Percentiles rank a stretch among this genome's conserved stretches.
phyloP scores from a whole-genome alignment of 192 early-diverging fungal species.

The Linnemannia schmuckeri region DNA sequence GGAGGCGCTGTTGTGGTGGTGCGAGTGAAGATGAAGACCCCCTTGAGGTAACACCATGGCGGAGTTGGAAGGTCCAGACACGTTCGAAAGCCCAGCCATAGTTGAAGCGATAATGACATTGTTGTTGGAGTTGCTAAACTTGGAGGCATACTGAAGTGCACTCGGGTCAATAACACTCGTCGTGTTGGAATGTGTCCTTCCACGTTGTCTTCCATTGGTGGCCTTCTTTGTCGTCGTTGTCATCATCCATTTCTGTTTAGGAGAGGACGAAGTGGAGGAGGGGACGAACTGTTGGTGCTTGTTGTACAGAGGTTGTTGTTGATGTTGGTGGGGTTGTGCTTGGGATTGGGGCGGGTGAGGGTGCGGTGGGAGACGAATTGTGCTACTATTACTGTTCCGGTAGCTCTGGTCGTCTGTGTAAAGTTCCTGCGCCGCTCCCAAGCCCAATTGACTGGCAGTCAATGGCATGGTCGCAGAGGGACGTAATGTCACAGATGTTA shows the following conservation, averaged over 20 bases:
- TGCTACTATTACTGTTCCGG: background rate
- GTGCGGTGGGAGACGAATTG: background rate
- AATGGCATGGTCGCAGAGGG: constrained; percentile 20
- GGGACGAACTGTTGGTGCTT: background rate
- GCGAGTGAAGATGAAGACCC: background rate
- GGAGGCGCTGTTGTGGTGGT: background rate
- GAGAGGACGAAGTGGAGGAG: background rate
- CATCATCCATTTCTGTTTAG: no score
- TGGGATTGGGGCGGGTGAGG: background rate
- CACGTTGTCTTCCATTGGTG: constrained; percentile 3
- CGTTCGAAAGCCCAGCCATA: background rate
- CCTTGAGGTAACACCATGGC: background rate
- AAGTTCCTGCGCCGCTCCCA: background rate
- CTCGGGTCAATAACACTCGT: constrained; percentile 18
- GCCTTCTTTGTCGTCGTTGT: constrained; percentile 10
- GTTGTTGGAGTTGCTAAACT: constrained; percentile 16
- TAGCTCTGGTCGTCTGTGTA: constrained; percentile 2
- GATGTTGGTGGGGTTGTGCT: background rate
- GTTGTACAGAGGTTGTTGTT: background rate
- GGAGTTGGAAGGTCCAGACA: background rate
- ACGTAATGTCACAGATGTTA: background rate
- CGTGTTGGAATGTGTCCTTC: background rate
- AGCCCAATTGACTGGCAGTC: constrained; percentile 15
- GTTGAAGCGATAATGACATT: background rate
- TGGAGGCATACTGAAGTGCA: constrained; percentile 5